Conservation (phyloP, 306 rosid genomes). For the Fagus sylvatica region DNA sequence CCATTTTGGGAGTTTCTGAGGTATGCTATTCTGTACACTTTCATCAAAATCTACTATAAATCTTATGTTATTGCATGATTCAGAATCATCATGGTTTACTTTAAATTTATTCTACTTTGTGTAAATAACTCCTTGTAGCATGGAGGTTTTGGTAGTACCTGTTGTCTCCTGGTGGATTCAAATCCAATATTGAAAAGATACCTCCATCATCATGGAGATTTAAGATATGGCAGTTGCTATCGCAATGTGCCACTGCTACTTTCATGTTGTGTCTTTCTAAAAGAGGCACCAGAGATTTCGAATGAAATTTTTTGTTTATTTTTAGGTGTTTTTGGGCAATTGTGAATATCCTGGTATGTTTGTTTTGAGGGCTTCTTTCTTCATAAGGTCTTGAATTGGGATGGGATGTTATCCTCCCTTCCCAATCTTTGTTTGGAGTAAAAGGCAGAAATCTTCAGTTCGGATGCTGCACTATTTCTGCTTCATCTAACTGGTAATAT, state of each 20-base stretch:
- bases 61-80: conserved; percentile 8
- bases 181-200: neutral
- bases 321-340: neutral
- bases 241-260: neutral
- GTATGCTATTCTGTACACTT: conserved; percentile 32
- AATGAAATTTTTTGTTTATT: neutral
- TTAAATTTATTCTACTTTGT: neutral
- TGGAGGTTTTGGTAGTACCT: neutral
- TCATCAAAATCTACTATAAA: neutral
- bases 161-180: neutral
- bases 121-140: neutral
- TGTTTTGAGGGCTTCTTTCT: neutral
- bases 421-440: neutral
- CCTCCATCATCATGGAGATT: neutral
- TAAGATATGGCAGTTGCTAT: neutral
- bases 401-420: neutral
- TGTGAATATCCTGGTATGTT: neutral
- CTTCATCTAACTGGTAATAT: neutral
- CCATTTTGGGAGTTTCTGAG: conserved; percentile 94
- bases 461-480: neutral
- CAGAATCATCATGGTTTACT: conserved; percentile 1
- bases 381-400: neutral
- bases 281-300: neutral
- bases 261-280: neutral
- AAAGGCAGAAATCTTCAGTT: neutral